Conservation (phyloP, 345 rosid species). For the Pugionium dolabratum region DNA sequence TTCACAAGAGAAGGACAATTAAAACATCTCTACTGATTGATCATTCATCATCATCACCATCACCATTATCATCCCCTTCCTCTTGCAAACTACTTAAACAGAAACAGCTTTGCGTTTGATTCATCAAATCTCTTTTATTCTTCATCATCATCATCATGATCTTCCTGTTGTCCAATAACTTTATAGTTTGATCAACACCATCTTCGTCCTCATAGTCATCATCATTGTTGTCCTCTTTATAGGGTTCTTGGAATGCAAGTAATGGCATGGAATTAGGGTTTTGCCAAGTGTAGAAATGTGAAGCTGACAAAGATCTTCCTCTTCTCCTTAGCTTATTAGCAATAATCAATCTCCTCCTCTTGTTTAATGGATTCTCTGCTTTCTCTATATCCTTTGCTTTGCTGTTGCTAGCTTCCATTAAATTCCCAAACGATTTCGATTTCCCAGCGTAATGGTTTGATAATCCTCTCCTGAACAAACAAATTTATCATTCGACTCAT, state of each 20-base stretch:
- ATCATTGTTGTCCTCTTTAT: conserved; percentile 8
- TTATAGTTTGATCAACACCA: background rate
- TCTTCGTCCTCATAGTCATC: background rate
- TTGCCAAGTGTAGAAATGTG: conserved; percentile 54
- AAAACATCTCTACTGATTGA: too few relatives aligned
- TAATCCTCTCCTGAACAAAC: conserved; percentile 63
- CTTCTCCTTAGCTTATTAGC: conserved; percentile 54
- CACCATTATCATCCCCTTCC: conserved; percentile 25
- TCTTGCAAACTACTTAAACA: conserved; percentile 43
- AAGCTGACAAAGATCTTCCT: conserved; percentile 34
- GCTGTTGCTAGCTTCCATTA: conserved; percentile 45
- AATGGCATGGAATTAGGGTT: conserved; percentile 80
- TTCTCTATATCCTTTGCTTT: conserved; percentile 66
- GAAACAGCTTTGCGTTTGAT: conserved; percentile 41
- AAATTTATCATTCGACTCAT: background rate
- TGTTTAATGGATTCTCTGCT: conserved; percentile 75
- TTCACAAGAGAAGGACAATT: conserved; percentile 16
- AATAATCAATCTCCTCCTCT: conserved; percentile 60
- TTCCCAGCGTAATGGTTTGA: conserved; percentile 77
- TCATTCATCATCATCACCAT: conserved; percentile 19
- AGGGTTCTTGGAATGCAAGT: conserved; percentile 50
- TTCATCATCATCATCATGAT: conserved; percentile 16
- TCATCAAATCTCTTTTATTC: conserved; percentile 31
- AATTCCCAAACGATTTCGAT: conserved; percentile 90
- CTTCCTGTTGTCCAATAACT: too few relatives aligned